phyloP scores from a whole-genome alignment of 805 yeast species.

The Tetrapisispora phaffii region DNA sequence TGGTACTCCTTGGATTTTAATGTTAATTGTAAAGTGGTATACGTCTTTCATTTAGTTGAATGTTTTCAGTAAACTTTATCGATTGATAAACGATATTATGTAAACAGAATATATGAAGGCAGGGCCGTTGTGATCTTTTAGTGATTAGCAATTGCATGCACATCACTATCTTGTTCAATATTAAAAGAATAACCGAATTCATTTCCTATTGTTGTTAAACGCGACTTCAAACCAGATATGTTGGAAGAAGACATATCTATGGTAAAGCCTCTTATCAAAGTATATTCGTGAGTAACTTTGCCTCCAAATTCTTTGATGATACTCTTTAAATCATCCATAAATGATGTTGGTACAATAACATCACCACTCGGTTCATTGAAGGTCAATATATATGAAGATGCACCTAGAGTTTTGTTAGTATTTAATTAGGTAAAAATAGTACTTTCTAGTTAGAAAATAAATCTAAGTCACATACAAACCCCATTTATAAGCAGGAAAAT shows the following conservation, averaged over 20 bases:
- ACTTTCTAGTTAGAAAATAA: neutral
- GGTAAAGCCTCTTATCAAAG: conserved; percentile 38
- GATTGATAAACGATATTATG: too few species aligned
- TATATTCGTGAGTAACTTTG: conserved; percentile 38
- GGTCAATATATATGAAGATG: conserved; percentile 15
- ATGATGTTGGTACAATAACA: conserved; percentile 5
- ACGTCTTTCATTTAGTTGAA: too few species aligned
- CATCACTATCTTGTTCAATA: conserved; percentile 24
- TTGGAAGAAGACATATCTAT: conserved; percentile 29
- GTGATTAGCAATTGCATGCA: conserved; percentile 13
- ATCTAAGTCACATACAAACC: neutral
- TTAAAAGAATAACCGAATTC: conserved; percentile 14
- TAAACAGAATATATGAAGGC: too few species aligned
- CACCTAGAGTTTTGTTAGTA: conserved; percentile 1
- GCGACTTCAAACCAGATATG: conserved; percentile 14
- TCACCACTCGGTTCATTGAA: conserved; percentile 8
- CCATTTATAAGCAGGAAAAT: neutral
- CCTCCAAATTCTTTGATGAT: conserved; percentile 35
- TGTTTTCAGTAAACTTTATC: too few species aligned
- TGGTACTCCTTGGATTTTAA: too few species aligned
- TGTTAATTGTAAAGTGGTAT: too few species aligned
- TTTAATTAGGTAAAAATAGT: too few species aligned
- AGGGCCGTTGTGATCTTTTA: neutral
- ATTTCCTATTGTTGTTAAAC: conserved; percentile 11
- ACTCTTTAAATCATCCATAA: conserved; percentile 25